Percentiles rank a stretch among this genome's conserved stretches.
These are phyloP conservation scores for Inga oerstediana DNA, from an alignment of 306 rosid genomes.

Conservation along the genomic window DNA sequence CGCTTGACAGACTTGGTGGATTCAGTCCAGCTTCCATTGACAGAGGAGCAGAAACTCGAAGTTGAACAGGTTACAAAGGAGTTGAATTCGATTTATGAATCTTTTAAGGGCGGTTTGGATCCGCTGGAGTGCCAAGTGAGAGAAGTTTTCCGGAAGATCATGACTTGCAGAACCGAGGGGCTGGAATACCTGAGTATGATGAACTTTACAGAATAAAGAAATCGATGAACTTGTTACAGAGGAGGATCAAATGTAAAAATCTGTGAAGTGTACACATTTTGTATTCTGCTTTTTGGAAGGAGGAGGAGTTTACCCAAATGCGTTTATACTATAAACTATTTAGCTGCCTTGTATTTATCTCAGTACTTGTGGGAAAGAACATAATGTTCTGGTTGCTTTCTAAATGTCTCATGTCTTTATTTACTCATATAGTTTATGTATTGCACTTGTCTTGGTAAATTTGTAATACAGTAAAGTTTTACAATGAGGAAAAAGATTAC, in stretches of 20 bases:
- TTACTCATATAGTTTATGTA: constrained; percentile 19
- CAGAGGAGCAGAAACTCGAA: constrained; percentile 67
- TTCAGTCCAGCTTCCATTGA: constrained; percentile 73
- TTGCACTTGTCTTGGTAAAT: constrained; percentile 15
- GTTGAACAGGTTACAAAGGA: constrained; percentile 60
- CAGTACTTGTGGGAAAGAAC: constrained; percentile 41
- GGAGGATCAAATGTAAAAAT: constrained; percentile 57
- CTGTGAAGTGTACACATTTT: constrained; percentile 40
- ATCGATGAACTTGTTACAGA: constrained; percentile 31
- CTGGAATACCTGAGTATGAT: constrained; percentile 67
- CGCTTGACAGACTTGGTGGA: constrained; percentile 74
- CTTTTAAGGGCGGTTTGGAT: constrained; percentile 63
- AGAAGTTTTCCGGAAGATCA: constrained; percentile 73
- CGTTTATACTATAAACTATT: constrained; percentile 22
- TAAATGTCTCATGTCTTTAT: constrained; percentile 28
- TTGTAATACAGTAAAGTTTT: neutral
- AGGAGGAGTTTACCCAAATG: constrained; percentile 30
- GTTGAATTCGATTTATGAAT: constrained; percentile 56
- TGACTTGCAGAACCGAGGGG: constrained; percentile 78
- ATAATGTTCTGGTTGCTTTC: constrained; percentile 27
- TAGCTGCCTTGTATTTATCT: constrained; percentile 35
- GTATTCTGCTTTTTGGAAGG: constrained; percentile 47
- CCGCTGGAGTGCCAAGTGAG: constrained; percentile 81
- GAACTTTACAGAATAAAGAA: constrained; percentile 44
- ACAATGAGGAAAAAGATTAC: neutral